A percentile compares a stretch with the other conserved stretches of the same genome.
Evolutionary conservation across 306 rosid species (phyloP).

Genomic region (Trichosanthes truncata): DNA sequence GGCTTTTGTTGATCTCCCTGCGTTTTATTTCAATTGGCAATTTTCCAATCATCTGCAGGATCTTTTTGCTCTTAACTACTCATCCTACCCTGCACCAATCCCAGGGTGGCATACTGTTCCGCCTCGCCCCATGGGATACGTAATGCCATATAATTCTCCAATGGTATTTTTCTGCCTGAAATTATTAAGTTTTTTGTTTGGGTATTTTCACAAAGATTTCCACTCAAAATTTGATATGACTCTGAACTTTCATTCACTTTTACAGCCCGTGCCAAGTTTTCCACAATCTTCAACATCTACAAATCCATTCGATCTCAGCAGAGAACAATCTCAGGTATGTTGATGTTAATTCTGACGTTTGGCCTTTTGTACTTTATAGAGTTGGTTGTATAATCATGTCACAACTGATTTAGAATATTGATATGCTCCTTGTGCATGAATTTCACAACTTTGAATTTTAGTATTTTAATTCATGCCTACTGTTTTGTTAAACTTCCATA

Average conservation of each 20-base stretch:
- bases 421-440: background rate
- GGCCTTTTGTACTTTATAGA: constrained; percentile 3
- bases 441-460: background rate
- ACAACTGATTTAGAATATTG: background rate
- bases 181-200: constrained; percentile 13
- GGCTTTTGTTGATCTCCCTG: constrained; percentile 9
- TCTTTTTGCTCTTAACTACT: constrained; percentile 46
- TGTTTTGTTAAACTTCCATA: background rate
- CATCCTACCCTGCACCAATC: constrained; percentile 47
- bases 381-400: background rate
- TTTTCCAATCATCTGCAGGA: constrained; percentile 44
- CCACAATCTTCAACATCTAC: constrained; percentile 47
- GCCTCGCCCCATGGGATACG: constrained; percentile 53
- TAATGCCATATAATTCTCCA: constrained; percentile 46
- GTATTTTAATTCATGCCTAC: background rate
- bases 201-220: constrained; percentile 15
- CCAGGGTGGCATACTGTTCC: constrained; percentile 74
- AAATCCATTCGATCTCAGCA: constrained; percentile 72
- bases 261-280: constrained; percentile 52
- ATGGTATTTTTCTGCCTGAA: constrained; percentile 38
- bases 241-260: constrained; percentile 19
- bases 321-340: constrained; percentile 31
- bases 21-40: constrained; percentile 4
- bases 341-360: constrained; percentile 11
- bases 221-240: constrained; percentile 1